phyloP scores from a whole-genome alignment of 1,284 basidiomycete genomes.

The Ganoderma lucidum region DNA sequence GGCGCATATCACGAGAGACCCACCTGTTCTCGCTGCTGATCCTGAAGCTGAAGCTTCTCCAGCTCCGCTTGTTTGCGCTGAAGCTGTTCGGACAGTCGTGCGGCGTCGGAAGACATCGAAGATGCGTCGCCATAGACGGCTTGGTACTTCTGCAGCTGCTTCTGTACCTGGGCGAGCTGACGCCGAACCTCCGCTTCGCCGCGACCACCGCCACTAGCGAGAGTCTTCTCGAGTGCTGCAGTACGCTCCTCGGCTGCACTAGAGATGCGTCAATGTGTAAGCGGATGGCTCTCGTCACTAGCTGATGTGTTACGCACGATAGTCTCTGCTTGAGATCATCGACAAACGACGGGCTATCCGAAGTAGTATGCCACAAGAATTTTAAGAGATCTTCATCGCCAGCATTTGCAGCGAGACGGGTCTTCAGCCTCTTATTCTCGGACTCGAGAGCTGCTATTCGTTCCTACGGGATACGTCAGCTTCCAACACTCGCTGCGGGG shows the following conservation, averaged over 20 bases:
- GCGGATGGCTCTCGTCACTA: constrained; percentile 19
- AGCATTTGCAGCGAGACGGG: constrained; percentile 78
- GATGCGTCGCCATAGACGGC: constrained; percentile 67
- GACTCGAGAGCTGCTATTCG: constrained; percentile 79
- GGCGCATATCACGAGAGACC: constrained; percentile 15
- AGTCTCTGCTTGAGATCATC: constrained; percentile 67
- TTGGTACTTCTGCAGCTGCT: constrained; percentile 67
- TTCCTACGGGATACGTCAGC: constrained; percentile 56
- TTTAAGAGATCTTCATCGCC: constrained; percentile 78
- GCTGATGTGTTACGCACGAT: constrained; percentile 50
- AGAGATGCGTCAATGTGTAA: constrained; percentile 15
- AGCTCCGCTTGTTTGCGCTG: constrained; percentile 71
- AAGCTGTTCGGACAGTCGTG: constrained; percentile 62
- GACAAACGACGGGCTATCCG: constrained; percentile 68
- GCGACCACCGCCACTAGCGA: constrained; percentile 55
- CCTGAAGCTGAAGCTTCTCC: constrained; percentile 61
- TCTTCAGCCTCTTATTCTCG: constrained; percentile 81
- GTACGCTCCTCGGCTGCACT: constrained; percentile 64
- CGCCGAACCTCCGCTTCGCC: constrained; percentile 64
- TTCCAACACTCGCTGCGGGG: constrained; percentile 20
- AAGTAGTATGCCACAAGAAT: constrained; percentile 70
- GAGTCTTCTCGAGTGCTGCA: constrained; percentile 58
- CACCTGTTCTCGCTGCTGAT: constrained; percentile 63
- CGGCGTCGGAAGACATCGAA: constrained; percentile 56
- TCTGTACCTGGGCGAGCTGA: constrained; percentile 54